Percentiles rank a stretch among this genome's conserved stretches.
Evolutionary conservation across 2,329 filamentous ascomycete genomes (phyloP).

Genomic region (Mycocentrospora acerina): DNA sequence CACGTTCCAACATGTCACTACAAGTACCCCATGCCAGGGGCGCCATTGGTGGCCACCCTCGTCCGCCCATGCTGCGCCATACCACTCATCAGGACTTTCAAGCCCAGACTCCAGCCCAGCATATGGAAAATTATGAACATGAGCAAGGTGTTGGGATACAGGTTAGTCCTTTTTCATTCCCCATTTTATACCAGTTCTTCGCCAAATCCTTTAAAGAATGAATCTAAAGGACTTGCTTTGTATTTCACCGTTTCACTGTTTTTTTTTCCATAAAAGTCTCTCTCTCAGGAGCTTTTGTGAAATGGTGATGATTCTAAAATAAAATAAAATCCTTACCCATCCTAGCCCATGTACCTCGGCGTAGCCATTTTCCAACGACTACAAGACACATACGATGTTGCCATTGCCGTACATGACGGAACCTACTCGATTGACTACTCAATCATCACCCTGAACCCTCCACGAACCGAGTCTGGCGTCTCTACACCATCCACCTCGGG

Average conservation of each 20-base stretch:
- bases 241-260: no score
- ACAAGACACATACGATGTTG: conserved; percentile 52
- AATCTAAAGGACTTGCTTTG: no score
- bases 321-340: not conserved
- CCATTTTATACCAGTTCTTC: no score
- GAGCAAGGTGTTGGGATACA: conserved; percentile 15
- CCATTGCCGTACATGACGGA: conserved; percentile 69
- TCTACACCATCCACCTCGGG: conserved; percentile 3
- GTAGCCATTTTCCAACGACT: conserved; percentile 59
- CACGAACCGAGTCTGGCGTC: no score
- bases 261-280: no score
- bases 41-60: not conserved
- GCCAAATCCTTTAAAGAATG: no score
- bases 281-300: no score
- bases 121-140: conserved; percentile 17
- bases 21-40: no score
- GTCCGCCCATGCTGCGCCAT: conserved; percentile 19
- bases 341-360: conserved; percentile 52
- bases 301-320: no score
- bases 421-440: conserved; percentile 75
- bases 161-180: conserved; percentile 6
- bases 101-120: conserved; percentile 25
- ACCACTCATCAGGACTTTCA: conserved; percentile 28
- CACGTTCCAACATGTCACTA: no score
- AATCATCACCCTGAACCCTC: conserved; percentile 38